phyloP scores from a whole-genome alignment of 106 monocot genomes.

The Iris macrosiphon region DNA sequence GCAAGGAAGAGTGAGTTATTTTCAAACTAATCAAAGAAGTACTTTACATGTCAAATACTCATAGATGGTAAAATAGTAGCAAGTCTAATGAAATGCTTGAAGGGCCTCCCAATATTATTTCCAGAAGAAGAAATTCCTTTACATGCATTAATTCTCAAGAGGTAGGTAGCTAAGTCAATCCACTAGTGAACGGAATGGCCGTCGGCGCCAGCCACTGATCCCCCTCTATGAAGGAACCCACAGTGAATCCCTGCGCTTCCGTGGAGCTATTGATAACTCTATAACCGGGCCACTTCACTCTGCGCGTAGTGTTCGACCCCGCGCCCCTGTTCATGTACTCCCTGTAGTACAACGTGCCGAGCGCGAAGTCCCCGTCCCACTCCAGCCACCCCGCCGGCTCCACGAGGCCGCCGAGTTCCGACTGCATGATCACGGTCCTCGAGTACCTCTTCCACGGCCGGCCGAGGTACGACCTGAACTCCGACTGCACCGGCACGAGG shows the following conservation, averaged over 20 bases:
- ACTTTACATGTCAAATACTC: too few species aligned
- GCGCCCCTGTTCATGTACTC: conserved; percentile 60
- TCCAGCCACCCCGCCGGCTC: conserved; percentile 59
- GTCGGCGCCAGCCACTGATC: conserved; percentile 40
- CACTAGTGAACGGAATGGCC: conserved; percentile 20
- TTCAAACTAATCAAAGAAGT: too few species aligned
- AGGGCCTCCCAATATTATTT: too few species aligned
- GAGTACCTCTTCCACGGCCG: conserved; percentile 71
- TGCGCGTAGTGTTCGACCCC: conserved; percentile 26
- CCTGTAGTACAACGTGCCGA: conserved; percentile 52
- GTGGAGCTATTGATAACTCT: conserved; percentile 28
- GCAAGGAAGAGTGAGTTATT: too few species aligned
- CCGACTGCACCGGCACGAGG: conserved; percentile 26
- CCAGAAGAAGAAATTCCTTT: too few species aligned
- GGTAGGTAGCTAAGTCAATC: too few species aligned
- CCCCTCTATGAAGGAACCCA: conserved; percentile 48
- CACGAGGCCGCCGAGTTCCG: conserved; percentile 34
- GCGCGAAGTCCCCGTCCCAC: conserved; percentile 54
- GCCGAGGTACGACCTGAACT: conserved; percentile 46
- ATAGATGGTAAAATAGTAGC: too few species aligned
- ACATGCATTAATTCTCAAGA: too few species aligned
- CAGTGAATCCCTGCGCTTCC: conserved; percentile 50
- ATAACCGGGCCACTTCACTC: conserved; percentile 54
- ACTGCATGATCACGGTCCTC: conserved; percentile 56
- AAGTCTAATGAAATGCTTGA: too few species aligned